Base-by-base conservation (phyloP, 371 early-diverging fungal genomes). In the Mucor plumbeus region DNA sequence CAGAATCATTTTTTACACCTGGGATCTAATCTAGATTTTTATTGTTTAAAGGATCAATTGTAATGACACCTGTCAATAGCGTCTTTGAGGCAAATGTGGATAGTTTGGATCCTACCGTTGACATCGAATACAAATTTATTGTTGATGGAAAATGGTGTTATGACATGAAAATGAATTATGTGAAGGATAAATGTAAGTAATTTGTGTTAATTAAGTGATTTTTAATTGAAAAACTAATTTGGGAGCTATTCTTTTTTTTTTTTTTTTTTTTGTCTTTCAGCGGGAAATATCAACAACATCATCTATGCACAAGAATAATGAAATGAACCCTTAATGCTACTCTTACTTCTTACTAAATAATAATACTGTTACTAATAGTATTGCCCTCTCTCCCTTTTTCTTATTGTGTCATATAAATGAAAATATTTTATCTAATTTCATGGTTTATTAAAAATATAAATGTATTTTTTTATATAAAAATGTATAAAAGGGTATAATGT, bases 61-160 rank as follows among this genome's bases (percentile, higher is more conserved):
- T 38, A 56, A 63, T 63, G 64, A 35, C 64, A 35, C 56, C 64
- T 63, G 56, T 63, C 64, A 63, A 41, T 39, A 26, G 26, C 9
- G 21, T 63, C 13, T 63, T 63, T 56, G 17, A 54, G 11, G 64
- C 54, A 6, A 56, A 17, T 1, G 56, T 63, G 6, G 40, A 39
- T 4, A 53, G 36, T n/a, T 41, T 63, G 40, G 81, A 81, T 50
- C 64, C 71, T n/a, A 75, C 79, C n/a, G 44, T 21, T 11, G 58
- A 59, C 38, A 56, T 56, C 7, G 10, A 35, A 61, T 77, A 78
- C 71, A 83, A 83, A 56, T 83, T 81, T 58, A 75, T 83, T 3
- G 81, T 83, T 2, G 83, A 83, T 70, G 81, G 80, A 0, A 60
- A 68, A 0, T 83, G 83, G 83, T 65, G 70, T 4, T 77, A 73